Evolutionary conservation across 2,329 filamentous ascomycete genomes (phyloP), one percentile per base, ranked within the genome.

Genomic region (Tolypocladium amazonense): DNA sequence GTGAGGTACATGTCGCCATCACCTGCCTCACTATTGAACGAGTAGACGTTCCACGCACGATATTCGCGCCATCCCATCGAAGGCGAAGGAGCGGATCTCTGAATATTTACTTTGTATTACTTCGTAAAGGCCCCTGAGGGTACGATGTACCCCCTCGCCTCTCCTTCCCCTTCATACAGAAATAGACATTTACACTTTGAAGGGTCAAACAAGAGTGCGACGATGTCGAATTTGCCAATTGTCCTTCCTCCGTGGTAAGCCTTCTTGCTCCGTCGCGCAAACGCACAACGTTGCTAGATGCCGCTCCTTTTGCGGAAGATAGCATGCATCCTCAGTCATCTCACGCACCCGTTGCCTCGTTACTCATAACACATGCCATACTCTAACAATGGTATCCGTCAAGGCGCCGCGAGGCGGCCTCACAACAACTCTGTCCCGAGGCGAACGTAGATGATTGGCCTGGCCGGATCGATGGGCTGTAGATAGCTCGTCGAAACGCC

Each of bases 1-100:
- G 86, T 84, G 86, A 91, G 88, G 80, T 63, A 92, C 87, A 93
- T 81, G 56, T 20, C 27, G 27, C 38, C 58, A 30, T 23, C 35
- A 18, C 23, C 15, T 39, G 37, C 54, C 25, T 33, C 47, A 27
- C 18, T 9, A 12, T 37, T 37, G 35, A 37, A 37, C 35, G 11
- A 37, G 8, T 37, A 37, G 35, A 37, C 35, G 14, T 2, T 11
- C 35, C 35, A 37, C 35, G 2, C 12, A 37, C 30, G 4, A 12
- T 2, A 43, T 7, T 43, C 39, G 7, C 20, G 6, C 9, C 39
- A 9, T n/a, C 11, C 7, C 18, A 9, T 2, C 5, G 18, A n/a
- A n/a, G 7, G 20, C 39, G 20, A 43, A 4, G 20, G 8, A n/a
- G 1, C 18, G n/a, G 20, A 5, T 12, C 23, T 47, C 23, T 37